Evolutionary conservation across 2,329 filamentous ascomycete genomes (phyloP).

Genomic region (Talaromyces sp.): DNA sequence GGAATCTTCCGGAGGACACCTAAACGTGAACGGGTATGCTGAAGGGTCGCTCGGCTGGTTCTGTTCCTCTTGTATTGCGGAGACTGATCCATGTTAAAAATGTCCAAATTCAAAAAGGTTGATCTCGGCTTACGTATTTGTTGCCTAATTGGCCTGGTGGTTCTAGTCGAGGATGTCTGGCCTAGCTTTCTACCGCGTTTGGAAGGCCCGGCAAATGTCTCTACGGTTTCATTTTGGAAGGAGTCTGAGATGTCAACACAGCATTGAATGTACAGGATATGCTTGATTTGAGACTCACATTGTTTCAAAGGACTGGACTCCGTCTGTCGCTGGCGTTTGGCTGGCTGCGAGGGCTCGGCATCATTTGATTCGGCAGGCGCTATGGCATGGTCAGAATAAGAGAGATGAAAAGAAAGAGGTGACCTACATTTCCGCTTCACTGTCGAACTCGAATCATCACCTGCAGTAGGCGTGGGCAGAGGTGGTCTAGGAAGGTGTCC

Average conservation of each 20-base stretch:
- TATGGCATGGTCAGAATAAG: not conserved
- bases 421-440: conserved; percentile 1
- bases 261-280: not conserved
- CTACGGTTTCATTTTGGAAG: not conserved
- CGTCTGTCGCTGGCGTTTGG: not conserved
- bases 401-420: not conserved
- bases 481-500: not conserved
- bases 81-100: not conserved
- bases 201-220: not conserved
- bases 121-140: not conserved
- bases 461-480: not conserved
- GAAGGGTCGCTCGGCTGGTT: not conserved
- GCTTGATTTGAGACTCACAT: not conserved
- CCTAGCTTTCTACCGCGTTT: conserved; percentile 3
- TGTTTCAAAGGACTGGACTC: not conserved
- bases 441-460: not conserved
- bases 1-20: not conserved
- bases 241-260: not conserved
- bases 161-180: not conserved
- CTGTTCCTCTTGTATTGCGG: not conserved
- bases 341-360: not conserved
- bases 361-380: not conserved
- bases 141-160: not conserved
- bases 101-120: not conserved
- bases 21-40: not conserved